phyloP scores from a whole-genome alignment of 2,329 filamentous ascomycete genomes.

The Diaporthe vexans region DNA sequence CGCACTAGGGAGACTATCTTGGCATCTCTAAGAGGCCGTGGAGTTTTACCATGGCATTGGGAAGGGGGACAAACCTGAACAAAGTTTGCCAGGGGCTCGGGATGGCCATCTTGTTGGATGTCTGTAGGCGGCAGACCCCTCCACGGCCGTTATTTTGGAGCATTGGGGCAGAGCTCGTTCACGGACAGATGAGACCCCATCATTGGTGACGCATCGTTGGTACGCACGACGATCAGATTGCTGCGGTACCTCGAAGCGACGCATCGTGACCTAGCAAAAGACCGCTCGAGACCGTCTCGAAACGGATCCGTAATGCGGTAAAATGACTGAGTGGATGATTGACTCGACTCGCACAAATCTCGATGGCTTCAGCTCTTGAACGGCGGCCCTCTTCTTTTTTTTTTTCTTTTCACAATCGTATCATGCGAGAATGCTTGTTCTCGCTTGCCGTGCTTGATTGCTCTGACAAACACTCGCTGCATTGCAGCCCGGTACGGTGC shows the following conservation, averaged over 20 bases:
- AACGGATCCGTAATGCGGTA: constrained; percentile 12
- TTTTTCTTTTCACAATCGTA: background rate
- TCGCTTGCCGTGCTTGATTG: background rate
- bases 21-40: constrained; percentile 9
- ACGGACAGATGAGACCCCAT: background rate
- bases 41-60: constrained; percentile 13
- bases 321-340: constrained; percentile 1
- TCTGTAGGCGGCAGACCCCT: background rate
- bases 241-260: constrained; percentile 8
- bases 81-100: constrained; percentile 21
- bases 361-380: constrained; percentile 1
- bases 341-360: constrained; percentile 28
- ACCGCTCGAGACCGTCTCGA: constrained; percentile 6
- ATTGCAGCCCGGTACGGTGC: constrained; percentile 3
- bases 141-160: background rate
- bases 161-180: background rate
- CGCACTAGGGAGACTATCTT: background rate
- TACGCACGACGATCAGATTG: constrained; percentile 19
- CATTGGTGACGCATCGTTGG: background rate
- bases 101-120: background rate
- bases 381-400: background rate
- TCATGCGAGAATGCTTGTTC: background rate
- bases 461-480: constrained; percentile 28
- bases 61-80: background rate
- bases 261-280: constrained; percentile 9